Percentiles rank a stretch among this genome's conserved stretches.
phyloP scores from a whole-genome alignment of 2,329 filamentous ascomycete species.

The Alternaria alternata region DNA sequence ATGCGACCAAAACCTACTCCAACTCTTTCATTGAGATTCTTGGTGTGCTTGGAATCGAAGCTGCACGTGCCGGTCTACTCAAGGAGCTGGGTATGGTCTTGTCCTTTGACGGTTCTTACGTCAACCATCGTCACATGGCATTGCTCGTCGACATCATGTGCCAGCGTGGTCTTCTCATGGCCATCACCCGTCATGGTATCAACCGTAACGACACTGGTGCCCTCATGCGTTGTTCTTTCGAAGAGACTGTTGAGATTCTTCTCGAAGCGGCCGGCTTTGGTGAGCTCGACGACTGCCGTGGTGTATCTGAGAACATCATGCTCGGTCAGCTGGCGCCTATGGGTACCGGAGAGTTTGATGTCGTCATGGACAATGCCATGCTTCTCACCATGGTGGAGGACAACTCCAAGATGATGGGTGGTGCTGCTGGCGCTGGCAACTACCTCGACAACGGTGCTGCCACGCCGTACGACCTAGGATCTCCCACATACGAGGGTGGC shows the following conservation, averaged over 20 bases:
- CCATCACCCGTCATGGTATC: constrained; percentile 97
- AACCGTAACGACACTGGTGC: constrained; percentile 98
- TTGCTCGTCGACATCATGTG: constrained; percentile 98
- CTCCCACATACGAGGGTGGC: constrained; percentile 67
- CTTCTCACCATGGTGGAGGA: constrained; percentile 93
- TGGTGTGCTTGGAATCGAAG: constrained; percentile 95
- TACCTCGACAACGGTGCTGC: constrained; percentile 80
- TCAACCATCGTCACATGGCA: constrained; percentile 97
- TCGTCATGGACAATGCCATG: constrained; percentile 93
- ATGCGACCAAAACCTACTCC: constrained; percentile 84
- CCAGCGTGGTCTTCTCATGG: constrained; percentile 90
- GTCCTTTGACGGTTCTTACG: constrained; percentile 98
- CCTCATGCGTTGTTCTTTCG: constrained; percentile 98
- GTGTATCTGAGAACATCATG: constrained; percentile 99
- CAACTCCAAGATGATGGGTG: constrained; percentile 73
- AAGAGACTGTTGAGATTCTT: constrained; percentile 98
- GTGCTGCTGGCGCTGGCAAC: constrained; percentile 75
- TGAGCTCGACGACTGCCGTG: constrained; percentile 95
- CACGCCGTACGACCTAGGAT: constrained; percentile 86
- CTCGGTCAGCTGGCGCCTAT: constrained; percentile 96
- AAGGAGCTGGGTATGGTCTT: constrained; percentile 90
- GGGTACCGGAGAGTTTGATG: constrained; percentile 95
- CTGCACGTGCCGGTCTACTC: constrained; percentile 84
- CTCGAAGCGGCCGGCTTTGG: constrained; percentile 93
- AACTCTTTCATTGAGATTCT: constrained; percentile 97